phyloP scores from a whole-genome alignment of 805 yeast species.

The Pichia manshurica region DNA sequence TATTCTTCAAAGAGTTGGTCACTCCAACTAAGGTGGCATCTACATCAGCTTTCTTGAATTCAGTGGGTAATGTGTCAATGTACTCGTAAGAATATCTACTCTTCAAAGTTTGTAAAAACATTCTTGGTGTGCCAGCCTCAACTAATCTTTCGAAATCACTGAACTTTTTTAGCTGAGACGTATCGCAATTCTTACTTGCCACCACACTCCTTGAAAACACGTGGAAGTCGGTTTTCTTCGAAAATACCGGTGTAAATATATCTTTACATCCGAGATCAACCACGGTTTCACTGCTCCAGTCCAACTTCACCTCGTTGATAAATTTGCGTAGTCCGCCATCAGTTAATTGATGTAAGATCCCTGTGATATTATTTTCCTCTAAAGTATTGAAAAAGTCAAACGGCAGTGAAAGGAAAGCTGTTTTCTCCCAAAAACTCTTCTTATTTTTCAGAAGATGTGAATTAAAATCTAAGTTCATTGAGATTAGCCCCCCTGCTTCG shows the following conservation, averaged over 20 bases:
- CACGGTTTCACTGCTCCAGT: slow-evolving; percentile 1
- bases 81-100: slow-evolving; percentile 13
- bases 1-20: slow-evolving; percentile 22
- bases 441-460: neutral
- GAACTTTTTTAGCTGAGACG: neutral
- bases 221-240: slow-evolving; percentile 5
- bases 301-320: neutral
- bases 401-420: slow-evolving; percentile 33
- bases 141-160: slow-evolving; percentile 11
- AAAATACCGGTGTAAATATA: neutral
- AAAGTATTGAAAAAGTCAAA: slow-evolving; percentile 39
- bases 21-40: slow-evolving; percentile 18
- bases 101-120: slow-evolving; percentile 15
- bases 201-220: slow-evolving; percentile 28
- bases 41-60: slow-evolving; percentile 13
- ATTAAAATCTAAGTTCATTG: slow-evolving; percentile 2
- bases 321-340: slow-evolving; percentile 7
- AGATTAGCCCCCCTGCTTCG: slow-evolving; percentile 3
- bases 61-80: slow-evolving; percentile 32
- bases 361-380: slow-evolving; percentile 1
- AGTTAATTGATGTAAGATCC: slow-evolving; percentile 7
- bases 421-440: slow-evolving; percentile 38
- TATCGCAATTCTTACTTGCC: slow-evolving; percentile 15
- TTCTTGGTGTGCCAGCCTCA: slow-evolving; percentile 18
- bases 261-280: neutral